Percentiles rank a stretch among this genome's conserved stretches.
phyloP scores from a whole-genome alignment of 2,329 filamentous ascomycete genomes.

The Aspergillus persii region DNA sequence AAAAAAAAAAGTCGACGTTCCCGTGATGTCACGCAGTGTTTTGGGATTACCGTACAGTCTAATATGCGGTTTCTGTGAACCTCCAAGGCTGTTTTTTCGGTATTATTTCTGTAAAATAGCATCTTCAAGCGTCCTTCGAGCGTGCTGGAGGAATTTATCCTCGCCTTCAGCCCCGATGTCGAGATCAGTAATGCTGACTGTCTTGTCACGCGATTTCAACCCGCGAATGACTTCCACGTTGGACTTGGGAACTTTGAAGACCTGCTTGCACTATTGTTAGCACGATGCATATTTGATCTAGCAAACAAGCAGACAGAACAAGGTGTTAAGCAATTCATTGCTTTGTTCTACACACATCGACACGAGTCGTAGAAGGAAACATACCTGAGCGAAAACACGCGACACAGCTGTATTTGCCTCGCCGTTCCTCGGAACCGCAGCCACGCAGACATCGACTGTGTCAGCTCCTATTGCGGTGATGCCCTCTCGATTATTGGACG shows the following conservation, averaged over 20 bases:
- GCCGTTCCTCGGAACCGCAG: conserved; percentile 64
- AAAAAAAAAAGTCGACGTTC: conserved; percentile 14
- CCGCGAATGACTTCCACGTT: conserved; percentile 62
- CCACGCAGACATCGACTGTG: conserved; percentile 62
- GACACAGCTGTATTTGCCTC: conserved; percentile 68
- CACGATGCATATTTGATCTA: not conserved
- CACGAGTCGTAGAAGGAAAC: not conserved
- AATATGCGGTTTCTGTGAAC: not conserved
- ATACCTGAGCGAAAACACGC: conserved; percentile 60
- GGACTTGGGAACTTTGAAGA: conserved; percentile 62
- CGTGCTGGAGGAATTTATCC: conserved; percentile 25
- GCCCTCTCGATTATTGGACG: conserved; percentile 61
- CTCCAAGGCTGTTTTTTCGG: not conserved
- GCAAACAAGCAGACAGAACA: not conserved
- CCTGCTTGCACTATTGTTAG: conserved; percentile 35
- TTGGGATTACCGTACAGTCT: not conserved
- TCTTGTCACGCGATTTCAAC: conserved; percentile 64
- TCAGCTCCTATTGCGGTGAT: conserved; percentile 57
- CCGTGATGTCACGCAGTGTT: conserved; percentile 21
- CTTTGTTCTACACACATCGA: not conserved
- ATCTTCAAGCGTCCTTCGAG: conserved; percentile 18
- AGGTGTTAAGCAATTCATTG: not conserved
- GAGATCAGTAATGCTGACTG: conserved; percentile 40
- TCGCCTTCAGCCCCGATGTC: conserved; percentile 32
- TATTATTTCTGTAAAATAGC: conserved; percentile 13